Evolutionary conservation across 2,329 filamentous ascomycete genomes (phyloP), one percentile per base, ranked within the genome.

Genomic region (Neofusicoccum kwambonambiense): DNA sequence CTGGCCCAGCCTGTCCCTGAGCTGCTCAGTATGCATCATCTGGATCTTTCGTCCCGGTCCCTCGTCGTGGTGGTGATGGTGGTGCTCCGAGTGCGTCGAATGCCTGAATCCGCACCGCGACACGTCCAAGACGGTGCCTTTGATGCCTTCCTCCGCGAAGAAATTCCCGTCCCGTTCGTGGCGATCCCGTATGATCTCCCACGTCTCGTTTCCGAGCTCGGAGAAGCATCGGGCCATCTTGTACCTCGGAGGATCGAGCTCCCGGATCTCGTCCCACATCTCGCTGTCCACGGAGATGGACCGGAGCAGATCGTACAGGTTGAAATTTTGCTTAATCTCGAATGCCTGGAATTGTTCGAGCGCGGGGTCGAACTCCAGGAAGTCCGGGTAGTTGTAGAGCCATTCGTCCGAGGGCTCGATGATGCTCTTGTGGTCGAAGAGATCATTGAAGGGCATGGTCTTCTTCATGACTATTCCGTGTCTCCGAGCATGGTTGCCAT

Each of bases 321-420:
- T 45, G 54, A 58, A 58, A 2, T 45, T 35, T n/a, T 19, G 41
- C 9, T 37, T 45, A 15, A 58, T 19, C 1, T 58, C 54, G 5
- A 13, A 44, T 9, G 54, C 13, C 4, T 58, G 39, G n/a, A 45
- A 58, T 9, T n/a, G 54, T 1, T 35, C 27, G 11, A 62, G 12
- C 19, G 51, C 9, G 4, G 60, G 42, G 17, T 50, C 34, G 22
- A 50, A 66, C 1, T 64, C 50, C 34, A 66, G 15, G 15, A 66
- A 66, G 11, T 64, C 64, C 6, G 64, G 64, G 22, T 66, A 54
- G 31, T 62, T 39, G 17, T 67, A 63, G 3, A 67, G 39, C 66
- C 66, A 67, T 13, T 65, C 58, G 39, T 67, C 66, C 1, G 50
- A 45, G 12, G 65, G 17, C 8, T 65, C 66, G 57, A 67, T n/a